Conservation (phyloP, 2,329 filamentous ascomycete genomes). For the Bipolaris oryzae region DNA sequence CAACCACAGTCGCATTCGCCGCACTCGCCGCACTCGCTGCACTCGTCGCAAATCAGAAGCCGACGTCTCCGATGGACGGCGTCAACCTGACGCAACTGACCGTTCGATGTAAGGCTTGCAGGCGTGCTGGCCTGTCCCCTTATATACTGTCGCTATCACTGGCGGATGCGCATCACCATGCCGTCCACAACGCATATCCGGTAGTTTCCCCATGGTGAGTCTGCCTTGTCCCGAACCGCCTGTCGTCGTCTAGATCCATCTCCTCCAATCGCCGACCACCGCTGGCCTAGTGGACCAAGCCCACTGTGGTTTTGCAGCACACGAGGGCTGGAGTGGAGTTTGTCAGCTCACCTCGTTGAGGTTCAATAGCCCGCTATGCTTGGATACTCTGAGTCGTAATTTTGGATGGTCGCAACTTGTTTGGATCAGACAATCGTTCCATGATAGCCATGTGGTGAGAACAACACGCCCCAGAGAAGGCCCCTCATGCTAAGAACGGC, state of each 20-base stretch:
- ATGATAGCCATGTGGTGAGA: background rate
- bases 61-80: background rate
- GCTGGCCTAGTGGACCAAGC: slow-evolving; percentile 9
- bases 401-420: background rate
- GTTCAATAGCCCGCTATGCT: slow-evolving; percentile 5
- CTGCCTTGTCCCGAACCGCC: slow-evolving; percentile 3
- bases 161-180: slow-evolving; percentile 14
- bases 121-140: background rate
- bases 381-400: background rate
- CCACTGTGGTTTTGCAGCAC: slow-evolving; percentile 5
- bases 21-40: background rate
- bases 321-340: slow-evolving; percentile 22
- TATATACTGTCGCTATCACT: slow-evolving; percentile 7
- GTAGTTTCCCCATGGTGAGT: slow-evolving; percentile 7
- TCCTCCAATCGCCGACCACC: slow-evolving; percentile 10
- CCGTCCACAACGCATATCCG: slow-evolving; percentile 5
- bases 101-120: background rate
- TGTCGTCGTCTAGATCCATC: slow-evolving; percentile 11
- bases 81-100: background rate
- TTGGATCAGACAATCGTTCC: background rate
- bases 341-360: slow-evolving; percentile 22
- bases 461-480: background rate
- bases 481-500: background rate
- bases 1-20: background rate
- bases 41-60: background rate